Base-by-base conservation (phyloP, 768 basidiomycete species). In the Auriculariales sp. region DNA sequence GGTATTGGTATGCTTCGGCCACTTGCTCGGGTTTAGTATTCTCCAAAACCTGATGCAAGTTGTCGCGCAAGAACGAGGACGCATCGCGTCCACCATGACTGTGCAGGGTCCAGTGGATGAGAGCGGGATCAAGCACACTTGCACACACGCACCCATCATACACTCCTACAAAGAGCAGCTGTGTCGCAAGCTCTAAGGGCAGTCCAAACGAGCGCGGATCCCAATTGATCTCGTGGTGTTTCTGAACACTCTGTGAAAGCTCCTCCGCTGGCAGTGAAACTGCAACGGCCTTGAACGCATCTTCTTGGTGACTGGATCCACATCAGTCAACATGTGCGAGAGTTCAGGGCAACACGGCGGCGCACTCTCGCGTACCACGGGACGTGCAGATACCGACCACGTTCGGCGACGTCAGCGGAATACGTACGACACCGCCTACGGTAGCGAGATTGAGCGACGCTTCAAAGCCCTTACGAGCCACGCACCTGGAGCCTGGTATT, bases 31-130 rank as follows among this genome's bases (percentile, higher is more conserved):
- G 83, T 58, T 84, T 58, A 4, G 78, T 86, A 4, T 78, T 78
- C 63, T 94, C 90, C 52, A 94, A 83, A 47, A 91, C 67, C 1
- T 80, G 79, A 57, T 93, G 90, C 10, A 94, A 66, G 61, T 94
- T 83, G 55, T 92, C 81, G 17, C 83, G 79, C 28, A 92, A 70
- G 62, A 80, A 92, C 52, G 87, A 79, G 2, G 91, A 83, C 15
- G 93, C 90, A 9, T 82, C 82, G n/a, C 82, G 82, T 7, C 92
- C 92, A 5, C 92, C 92, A 59, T 95, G 92, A 6, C 88, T 91
- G 52, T n/a, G 4, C 34, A 15, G 44, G 6, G 46, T 17, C 24
- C 17, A 19, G 28, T 34, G 32, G 9, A 27, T 22, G 12, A 42
- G 7, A 34, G 14, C 28, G 29, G 30, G 51, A 6, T 42, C 25